Evolutionary conservation across 306 rosid genomes (phyloP).

Genomic region (Quillaja saponaria): DNA sequence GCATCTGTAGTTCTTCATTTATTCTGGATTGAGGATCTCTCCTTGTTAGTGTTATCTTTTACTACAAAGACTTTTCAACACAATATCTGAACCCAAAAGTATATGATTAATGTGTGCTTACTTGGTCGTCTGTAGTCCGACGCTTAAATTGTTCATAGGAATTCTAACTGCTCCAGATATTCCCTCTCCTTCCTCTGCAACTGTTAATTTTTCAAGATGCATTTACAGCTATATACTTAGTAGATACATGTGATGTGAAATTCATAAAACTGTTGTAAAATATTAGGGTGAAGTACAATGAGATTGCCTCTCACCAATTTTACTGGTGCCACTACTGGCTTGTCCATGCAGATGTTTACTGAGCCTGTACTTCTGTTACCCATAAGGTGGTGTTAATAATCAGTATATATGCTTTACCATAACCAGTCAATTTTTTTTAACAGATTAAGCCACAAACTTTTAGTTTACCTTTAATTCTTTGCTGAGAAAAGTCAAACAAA

Average conservation of each 20-base stretch:
- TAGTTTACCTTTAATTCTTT: not conserved
- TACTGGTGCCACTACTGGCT: slow-evolving; percentile 43
- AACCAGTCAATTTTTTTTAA: not conserved
- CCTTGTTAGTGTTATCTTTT: slow-evolving; percentile 24
- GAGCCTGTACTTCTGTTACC: slow-evolving; percentile 78
- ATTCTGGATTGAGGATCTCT: slow-evolving; percentile 45
- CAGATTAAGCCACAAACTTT: not conserved
- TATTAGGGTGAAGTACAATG: slow-evolving; percentile 1
- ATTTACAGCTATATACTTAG: slow-evolving; percentile 10
- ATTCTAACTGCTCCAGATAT: slow-evolving; percentile 56
- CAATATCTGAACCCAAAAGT: slow-evolving; percentile 5
- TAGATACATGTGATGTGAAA: not conserved
- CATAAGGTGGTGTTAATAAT: slow-evolving; percentile 21
- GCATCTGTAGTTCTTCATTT: slow-evolving; percentile 76
- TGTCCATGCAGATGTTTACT: slow-evolving; percentile 75
- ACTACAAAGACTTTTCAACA: slow-evolving; percentile 12
- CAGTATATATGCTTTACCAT: not conserved
- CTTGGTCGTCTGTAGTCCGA: slow-evolving; percentile 66
- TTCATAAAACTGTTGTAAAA: slow-evolving; percentile 12
- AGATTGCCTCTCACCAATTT: slow-evolving; percentile 48
- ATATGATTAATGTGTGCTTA: slow-evolving; percentile 37
- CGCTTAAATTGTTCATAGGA: slow-evolving; percentile 53
- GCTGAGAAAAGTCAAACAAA: not conserved
- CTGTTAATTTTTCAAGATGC: slow-evolving; percentile 29
- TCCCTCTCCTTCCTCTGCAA: slow-evolving; percentile 42